Percentiles rank a stretch among this genome's conserved stretches.
Evolutionary conservation across 2,329 filamentous ascomycete genomes (phyloP).

Genomic region (Ceratocystis huliohia): DNA sequence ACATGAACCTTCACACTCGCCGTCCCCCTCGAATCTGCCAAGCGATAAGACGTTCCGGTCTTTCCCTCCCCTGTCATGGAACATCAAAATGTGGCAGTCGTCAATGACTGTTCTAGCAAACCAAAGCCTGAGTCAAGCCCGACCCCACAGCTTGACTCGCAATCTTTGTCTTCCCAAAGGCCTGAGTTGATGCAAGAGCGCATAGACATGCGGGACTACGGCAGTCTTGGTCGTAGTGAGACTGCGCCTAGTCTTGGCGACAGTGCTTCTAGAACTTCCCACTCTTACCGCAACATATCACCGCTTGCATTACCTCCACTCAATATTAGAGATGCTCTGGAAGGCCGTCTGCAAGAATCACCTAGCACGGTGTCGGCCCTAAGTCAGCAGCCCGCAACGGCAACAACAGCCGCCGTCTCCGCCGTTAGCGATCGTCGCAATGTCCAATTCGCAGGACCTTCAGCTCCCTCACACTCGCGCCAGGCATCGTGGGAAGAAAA

Average conservation of each 20-base stretch:
- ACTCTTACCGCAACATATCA: conserved; percentile 13
- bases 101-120: not conserved
- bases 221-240: not conserved
- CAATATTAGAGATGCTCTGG: conserved; percentile 7
- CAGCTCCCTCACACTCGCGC: conserved; percentile 41
- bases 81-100: not conserved
- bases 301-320: conserved; percentile 17
- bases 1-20: no score
- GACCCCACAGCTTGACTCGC: not conserved
- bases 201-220: conserved; percentile 12
- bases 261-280: conserved; percentile 7
- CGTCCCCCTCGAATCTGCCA: not conserved
- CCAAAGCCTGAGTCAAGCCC: not conserved
- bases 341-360: not conserved
- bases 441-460: conserved; percentile 61
- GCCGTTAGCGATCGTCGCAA: conserved; percentile 36
- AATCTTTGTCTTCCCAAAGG: not conserved
- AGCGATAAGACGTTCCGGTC: not conserved
- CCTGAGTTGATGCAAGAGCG: conserved; percentile 4
- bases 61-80: not conserved
- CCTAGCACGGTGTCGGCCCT: not conserved
- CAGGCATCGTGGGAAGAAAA: conserved; percentile 54
- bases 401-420: not conserved
- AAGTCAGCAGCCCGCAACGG: not conserved
- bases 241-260: conserved; percentile 1